Percentiles rank a stretch among this genome's conserved stretches.
Evolutionary conservation across 768 basidiomycete species (phyloP).

Genomic region (Auricularia sp.): DNA sequence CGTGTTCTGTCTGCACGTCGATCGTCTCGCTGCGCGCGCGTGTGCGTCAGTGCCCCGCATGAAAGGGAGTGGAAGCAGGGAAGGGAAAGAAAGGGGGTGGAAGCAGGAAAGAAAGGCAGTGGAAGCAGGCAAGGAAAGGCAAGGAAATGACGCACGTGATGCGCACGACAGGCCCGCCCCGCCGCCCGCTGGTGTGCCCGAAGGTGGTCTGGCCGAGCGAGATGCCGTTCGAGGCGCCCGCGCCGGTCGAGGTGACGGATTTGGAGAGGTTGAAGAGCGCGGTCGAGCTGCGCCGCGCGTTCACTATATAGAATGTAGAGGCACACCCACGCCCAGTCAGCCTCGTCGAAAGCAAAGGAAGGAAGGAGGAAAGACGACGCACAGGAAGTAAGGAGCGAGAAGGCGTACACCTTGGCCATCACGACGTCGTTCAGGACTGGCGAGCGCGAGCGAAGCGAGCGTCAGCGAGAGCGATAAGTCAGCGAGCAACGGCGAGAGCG

Average conservation of each 20-base stretch:
- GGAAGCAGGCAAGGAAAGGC: not conserved
- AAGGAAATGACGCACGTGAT: not conserved
- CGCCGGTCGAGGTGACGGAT: not conserved
- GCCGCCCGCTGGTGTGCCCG: not conserved
- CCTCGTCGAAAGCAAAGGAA: no score
- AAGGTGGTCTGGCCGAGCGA: not conserved
- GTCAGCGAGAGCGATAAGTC: no score
- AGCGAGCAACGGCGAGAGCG: no score
- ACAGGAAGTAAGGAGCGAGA: not conserved
- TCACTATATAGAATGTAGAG: no score
- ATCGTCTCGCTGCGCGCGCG: not conserved
- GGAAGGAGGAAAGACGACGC: no score
- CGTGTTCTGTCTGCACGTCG: not conserved
- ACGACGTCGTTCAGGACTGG: not conserved
- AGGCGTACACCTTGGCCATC: not conserved
- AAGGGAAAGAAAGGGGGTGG: not conserved
- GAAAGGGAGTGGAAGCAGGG: not conserved
- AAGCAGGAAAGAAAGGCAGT: not conserved
- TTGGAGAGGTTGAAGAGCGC: not conserved
- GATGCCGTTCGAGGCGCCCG: not conserved
- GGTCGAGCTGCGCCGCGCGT: not conserved
- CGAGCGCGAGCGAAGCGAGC: no score
- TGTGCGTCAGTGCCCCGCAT: not conserved
- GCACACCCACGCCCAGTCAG: no score
- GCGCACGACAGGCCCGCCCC: not conserved